phyloP scores from a whole-genome alignment of 208 protist genomes.

The Wallacemonas sp. region DNA sequence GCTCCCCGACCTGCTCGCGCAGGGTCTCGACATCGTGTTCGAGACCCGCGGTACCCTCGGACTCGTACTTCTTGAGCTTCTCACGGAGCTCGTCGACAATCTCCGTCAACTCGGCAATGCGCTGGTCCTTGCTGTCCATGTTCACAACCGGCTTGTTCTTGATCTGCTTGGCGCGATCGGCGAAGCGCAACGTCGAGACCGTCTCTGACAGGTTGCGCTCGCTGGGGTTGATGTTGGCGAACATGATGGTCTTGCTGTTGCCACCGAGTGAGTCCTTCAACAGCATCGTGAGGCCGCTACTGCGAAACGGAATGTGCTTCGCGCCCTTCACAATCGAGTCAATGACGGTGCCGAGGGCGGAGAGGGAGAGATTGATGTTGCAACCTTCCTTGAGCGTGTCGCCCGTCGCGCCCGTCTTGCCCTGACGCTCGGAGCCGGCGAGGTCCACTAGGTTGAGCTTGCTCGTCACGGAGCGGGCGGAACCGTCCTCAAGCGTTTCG shows the following conservation, averaged over 20 bases:
- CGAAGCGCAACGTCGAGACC: constrained; percentile 88
- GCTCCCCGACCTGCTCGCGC: constrained; percentile 60
- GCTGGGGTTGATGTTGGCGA: constrained; percentile 89
- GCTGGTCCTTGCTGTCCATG: constrained; percentile 90
- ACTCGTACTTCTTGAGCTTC: constrained; percentile 83
- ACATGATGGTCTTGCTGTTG: constrained; percentile 91
- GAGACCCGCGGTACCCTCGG: constrained; percentile 55
- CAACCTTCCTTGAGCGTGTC: constrained; percentile 93
- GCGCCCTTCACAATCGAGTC: constrained; percentile 90
- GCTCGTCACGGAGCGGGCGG: constrained; percentile 64
- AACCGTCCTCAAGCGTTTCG: constrained; percentile 77
- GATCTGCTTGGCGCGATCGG: constrained; percentile 91
- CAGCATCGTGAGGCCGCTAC: constrained; percentile 86
- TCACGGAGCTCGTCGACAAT: constrained; percentile 75
- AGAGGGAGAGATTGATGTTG: constrained; percentile 94
- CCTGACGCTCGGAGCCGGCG: constrained; percentile 90
- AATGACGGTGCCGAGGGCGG: constrained; percentile 89
- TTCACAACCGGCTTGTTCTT: constrained; percentile 93
- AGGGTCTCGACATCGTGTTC: constrained; percentile 71
- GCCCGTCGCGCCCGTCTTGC: constrained; percentile 88
- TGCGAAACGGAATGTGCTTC: constrained; percentile 86
- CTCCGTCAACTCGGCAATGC: constrained; percentile 77
- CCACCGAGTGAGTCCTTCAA: constrained; percentile 92
- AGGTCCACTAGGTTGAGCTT: constrained; percentile 94
- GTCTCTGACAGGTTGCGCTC: constrained; percentile 90